Conservation (phyloP, 768 basidiomycete genomes). For the Fomitopsis pulvina region DNA sequence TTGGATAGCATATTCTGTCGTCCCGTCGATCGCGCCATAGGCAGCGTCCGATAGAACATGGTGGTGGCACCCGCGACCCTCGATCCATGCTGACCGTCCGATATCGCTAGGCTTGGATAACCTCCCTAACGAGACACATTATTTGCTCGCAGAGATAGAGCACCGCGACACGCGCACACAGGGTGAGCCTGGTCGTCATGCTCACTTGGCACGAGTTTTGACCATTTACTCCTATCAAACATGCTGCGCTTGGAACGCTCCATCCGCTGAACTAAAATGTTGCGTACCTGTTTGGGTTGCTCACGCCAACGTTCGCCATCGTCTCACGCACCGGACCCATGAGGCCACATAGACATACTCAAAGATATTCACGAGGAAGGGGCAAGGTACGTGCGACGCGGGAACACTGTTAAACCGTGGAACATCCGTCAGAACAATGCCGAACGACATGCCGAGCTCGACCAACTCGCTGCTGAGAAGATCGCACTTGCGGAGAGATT, state of each 20-base stretch:
- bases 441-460: conserved; percentile 23
- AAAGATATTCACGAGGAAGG: conserved; percentile 39
- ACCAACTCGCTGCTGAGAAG: conserved; percentile 36
- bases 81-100: not conserved
- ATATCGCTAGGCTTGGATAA: conserved; percentile 49
- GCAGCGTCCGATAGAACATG: not conserved
- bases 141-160: conserved; percentile 42
- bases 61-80: not conserved
- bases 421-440: conserved; percentile 30
- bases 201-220: not conserved
- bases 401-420: no score
- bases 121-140: conserved; percentile 41
- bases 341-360: conserved; percentile 28
- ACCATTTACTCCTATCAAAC: no score
- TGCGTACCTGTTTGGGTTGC: not conserved
- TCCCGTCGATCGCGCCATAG: not conserved
- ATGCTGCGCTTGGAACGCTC: no score
- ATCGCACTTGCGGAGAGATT: conserved; percentile 36
- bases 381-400: conserved; percentile 37
- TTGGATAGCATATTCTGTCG: not conserved
- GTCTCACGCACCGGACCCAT: not conserved
- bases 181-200: conserved; percentile 21
- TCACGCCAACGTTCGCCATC: not conserved
- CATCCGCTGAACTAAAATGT: not conserved
- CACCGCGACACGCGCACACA: conserved; percentile 37